Evolutionary conservation across 2,329 filamentous ascomycete genomes (phyloP), one percentile per base, ranked within the genome.

Genomic region (Fonsecaea nubica): DNA sequence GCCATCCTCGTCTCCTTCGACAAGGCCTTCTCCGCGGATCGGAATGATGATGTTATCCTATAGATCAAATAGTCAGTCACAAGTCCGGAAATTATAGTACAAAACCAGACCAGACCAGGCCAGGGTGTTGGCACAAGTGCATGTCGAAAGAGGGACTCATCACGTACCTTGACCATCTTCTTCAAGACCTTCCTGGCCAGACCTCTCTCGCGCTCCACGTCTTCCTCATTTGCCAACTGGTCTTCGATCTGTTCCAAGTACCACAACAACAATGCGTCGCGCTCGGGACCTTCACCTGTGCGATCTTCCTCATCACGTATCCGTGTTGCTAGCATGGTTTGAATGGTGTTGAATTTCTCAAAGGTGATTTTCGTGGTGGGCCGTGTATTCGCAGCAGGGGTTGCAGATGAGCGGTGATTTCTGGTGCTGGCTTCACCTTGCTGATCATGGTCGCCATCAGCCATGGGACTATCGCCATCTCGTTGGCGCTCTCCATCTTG

Each of bases 241-340:
- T 89, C 86, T 78, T 99, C 95, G 74, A 91, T 91, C 79, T 94
- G 89, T 80, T 98, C 94, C 25, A 98, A 84, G 77, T 97, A 99
- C 92, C 93, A 97, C 58, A 92, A 81, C 36, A 96, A 80, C 36
- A 99, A 83, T 53, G 90, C 89, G 61, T 96, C 90, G 71, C 92
- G 89, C 67, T 93, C 90, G 10, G 97, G 89, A 64, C 95, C 95
- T 72, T 97, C 92, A 48, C 92, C 92, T 0, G 83, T 86, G 10
- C 84, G 82, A 6, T 84, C 78, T 79, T 98, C 93, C 74, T 96
- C 92, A 63, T 94, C 90, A 73, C 90, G 92, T 73, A 99, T 88
- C 30, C 90, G 88, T 72, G 89, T 87, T 35, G 97, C 91, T 55
- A 99, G 84, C 74, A 92, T 80, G 77, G 96, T 97, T 66, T 97